Evolutionary conservation across 306 rosid species (phyloP).

Genomic region (Begonia loranthoides): DNA sequence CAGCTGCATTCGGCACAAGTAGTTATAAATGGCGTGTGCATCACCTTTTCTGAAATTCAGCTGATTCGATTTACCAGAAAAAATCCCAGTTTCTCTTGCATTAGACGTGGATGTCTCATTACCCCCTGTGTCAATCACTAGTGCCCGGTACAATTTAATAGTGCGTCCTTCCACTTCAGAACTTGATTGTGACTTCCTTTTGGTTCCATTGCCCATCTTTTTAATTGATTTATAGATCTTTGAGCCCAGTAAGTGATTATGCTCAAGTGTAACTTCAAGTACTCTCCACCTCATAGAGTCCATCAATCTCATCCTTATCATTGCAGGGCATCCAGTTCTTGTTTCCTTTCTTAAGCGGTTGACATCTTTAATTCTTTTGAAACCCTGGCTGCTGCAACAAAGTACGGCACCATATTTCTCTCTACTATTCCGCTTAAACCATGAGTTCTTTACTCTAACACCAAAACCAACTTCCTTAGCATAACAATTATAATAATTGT

Average conservation of each 20-base stretch:
- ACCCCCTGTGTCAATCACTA: conserved; percentile 72
- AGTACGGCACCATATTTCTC: conserved; percentile 96
- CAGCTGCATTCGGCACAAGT: conserved; percentile 80
- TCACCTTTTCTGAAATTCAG: conserved; percentile 77
- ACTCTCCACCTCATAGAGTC: conserved; percentile 91
- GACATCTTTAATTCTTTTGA: conserved; percentile 77
- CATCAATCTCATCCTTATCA: conserved; percentile 78
- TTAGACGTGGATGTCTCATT: conserved; percentile 24
- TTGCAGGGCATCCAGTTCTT: conserved; percentile 95
- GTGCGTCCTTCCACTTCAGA: conserved; percentile 56
- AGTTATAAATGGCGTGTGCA: conserved; percentile 78
- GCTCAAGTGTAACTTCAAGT: conserved; percentile 72
- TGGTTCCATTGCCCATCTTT: conserved; percentile 48
- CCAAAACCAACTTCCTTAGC: conserved; percentile 90
- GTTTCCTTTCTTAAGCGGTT: conserved; percentile 86
- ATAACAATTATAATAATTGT: conserved; percentile 79
- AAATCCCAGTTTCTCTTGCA: conserved; percentile 26
- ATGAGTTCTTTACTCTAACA: conserved; percentile 89
- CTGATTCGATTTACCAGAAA: conserved; percentile 28
- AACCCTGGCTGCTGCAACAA: conserved; percentile 98
- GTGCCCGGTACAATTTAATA: conserved; percentile 69
- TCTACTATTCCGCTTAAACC: conserved; percentile 89
- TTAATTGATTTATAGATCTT: conserved; percentile 45
- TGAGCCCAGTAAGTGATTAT: conserved; percentile 71
- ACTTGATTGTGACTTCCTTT: conserved; percentile 39